Evolutionary conservation across 345 rosid genomes (phyloP).

Genomic region (Salix caprea): DNA sequence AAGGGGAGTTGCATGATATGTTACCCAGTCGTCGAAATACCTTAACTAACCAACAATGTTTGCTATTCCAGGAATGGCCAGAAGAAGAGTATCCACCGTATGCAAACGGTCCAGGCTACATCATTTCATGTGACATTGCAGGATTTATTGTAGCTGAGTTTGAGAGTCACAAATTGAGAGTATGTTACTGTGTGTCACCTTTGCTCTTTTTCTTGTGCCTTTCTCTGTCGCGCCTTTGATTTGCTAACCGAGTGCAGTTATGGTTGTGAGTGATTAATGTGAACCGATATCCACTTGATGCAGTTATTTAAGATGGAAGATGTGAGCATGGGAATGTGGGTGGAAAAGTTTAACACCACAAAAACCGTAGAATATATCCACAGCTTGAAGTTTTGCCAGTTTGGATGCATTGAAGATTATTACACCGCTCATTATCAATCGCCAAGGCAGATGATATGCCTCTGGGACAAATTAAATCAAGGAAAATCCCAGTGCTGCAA

Average conservation of each 20-base stretch:
- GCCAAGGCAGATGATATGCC: conserved; percentile 91
- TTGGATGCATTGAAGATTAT: conserved; percentile 77
- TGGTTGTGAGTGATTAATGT: neutral
- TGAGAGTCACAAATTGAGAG: conserved; percentile 69
- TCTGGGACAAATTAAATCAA: conserved; percentile 70
- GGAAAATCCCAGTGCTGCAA: conserved; percentile 73
- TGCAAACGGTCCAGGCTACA: conserved; percentile 92
- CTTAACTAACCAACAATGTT: neutral
- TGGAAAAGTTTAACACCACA: conserved; percentile 72
- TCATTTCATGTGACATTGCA: conserved; percentile 75
- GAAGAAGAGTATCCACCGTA: conserved; percentile 95
- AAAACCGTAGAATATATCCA: conserved; percentile 73
- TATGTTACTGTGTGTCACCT: conserved; percentile 20
- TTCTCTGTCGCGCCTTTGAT: neutral
- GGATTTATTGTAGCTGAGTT: conserved; percentile 60
- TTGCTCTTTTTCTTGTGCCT: neutral
- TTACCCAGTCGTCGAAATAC: neutral
- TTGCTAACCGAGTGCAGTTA: neutral
- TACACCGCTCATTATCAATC: conserved; percentile 95
- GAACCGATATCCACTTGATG: conserved; percentile 8
- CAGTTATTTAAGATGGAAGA: conserved; percentile 99
- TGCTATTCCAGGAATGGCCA: conserved; percentile 71
- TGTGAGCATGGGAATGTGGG: conserved; percentile 99
- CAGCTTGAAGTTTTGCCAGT: conserved; percentile 81
- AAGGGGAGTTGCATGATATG: neutral